A percentile compares a stretch with the other conserved stretches of the same genome.
Evolutionary conservation across 768 basidiomycete genomes (phyloP).

Genomic region (Lactarius indigo): DNA sequence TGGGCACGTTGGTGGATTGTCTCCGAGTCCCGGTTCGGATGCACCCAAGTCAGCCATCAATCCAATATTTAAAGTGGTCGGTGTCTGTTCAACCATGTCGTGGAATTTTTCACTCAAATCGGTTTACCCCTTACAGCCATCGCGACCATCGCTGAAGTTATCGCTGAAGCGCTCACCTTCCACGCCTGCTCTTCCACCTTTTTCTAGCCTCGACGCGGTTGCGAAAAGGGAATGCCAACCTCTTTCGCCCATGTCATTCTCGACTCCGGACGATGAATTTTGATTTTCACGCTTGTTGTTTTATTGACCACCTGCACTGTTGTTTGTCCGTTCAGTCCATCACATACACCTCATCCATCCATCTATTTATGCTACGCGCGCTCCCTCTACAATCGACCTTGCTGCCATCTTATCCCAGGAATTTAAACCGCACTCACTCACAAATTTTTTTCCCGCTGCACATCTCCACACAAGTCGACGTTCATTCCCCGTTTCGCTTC

Average conservation of each 20-base stretch:
- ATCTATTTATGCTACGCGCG: conserved; percentile 23
- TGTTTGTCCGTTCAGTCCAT: conserved; percentile 22
- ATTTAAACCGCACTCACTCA: conserved; percentile 19
- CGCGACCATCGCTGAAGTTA: conserved; percentile 43
- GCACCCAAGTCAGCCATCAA: conserved; percentile 71
- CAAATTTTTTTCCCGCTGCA: conserved; percentile 18
- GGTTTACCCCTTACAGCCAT: conserved; percentile 42
- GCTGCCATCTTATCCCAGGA: conserved; percentile 25
- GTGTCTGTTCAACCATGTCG: conserved; percentile 33
- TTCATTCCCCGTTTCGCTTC: conserved; percentile 18
- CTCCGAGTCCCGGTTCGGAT: conserved; percentile 52
- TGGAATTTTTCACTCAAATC: not conserved
- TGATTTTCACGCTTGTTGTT: conserved; percentile 25
- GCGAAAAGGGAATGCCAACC: conserved; percentile 73
- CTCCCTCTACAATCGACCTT: conserved; percentile 15
- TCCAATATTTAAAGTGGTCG: conserved; percentile 88
- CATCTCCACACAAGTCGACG: conserved; percentile 14
- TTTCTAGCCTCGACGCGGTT: conserved; percentile 77
- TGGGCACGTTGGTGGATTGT: conserved; percentile 49
- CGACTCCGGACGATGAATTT: conserved; percentile 41
- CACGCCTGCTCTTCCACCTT: conserved; percentile 63
- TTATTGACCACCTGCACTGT: conserved; percentile 25
- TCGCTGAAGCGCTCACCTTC: conserved; percentile 32
- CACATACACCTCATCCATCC: conserved; percentile 23
- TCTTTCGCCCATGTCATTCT: conserved; percentile 74